Conservation (phyloP, 2,329 filamentous ascomycete genomes). For the Venturia oleaginea region DNA sequence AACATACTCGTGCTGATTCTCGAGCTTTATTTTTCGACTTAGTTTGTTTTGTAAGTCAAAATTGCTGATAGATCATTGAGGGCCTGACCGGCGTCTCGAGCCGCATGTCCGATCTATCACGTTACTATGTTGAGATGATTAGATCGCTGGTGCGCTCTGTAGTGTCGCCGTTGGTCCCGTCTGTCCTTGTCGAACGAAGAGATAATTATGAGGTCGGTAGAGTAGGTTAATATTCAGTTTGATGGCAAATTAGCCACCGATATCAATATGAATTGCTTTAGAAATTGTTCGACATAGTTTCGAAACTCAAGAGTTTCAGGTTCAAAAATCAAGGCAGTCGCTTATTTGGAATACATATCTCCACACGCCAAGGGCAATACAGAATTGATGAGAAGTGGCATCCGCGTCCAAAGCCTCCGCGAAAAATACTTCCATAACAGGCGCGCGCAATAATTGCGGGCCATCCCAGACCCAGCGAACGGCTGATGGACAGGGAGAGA, state of each 20-base stretch:
- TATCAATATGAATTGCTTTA: not conserved
- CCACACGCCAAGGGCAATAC: not conserved
- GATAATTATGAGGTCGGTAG: not conserved
- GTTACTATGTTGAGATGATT: not conserved
- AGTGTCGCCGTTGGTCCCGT: not conserved
- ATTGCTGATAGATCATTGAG: not conserved
- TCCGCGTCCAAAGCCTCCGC: not conserved
- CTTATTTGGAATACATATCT: not conserved
- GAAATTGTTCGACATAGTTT: not conserved
- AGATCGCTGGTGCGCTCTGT: not conserved
- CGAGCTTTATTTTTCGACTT: not conserved
- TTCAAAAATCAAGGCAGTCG: not conserved
- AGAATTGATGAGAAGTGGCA: not conserved
- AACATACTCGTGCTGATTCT: not conserved
- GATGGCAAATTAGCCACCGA: not conserved
- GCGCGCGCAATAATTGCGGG: conserved; percentile 1
- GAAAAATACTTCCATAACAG: not conserved
- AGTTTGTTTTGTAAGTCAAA: not conserved
- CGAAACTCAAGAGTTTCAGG: not conserved
- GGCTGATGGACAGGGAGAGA: not conserved
- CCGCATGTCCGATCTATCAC: not conserved
- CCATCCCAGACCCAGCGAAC: not conserved
- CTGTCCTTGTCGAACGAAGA: not conserved
- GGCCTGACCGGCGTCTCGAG: conserved; percentile 1
- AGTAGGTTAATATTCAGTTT: not conserved